phyloP scores from a whole-genome alignment of 371 early-diverging fungal genomes.

The Rhizomucor pusillus region DNA sequence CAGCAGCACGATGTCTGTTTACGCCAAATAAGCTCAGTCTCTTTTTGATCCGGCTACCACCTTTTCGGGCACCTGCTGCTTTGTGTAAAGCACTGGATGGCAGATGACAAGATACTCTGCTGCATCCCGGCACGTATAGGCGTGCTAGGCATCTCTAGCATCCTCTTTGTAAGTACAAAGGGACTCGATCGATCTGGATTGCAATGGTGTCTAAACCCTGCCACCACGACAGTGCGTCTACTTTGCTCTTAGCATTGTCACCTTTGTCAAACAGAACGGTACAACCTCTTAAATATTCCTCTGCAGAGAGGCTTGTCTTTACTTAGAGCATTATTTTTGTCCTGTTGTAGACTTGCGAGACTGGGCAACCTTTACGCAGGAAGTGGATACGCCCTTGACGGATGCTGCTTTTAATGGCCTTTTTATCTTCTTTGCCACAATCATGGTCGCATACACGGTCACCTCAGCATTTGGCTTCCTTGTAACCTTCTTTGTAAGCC shows the following conservation, averaged over 20 bases:
- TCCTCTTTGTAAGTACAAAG: slow-evolving; percentile 19
- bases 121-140: slow-evolving; percentile 27
- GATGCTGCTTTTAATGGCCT: slow-evolving; percentile 23
- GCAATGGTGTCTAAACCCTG: not conserved
- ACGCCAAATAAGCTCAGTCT: too few relatives aligned
- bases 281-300: not conserved
- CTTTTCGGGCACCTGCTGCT: too few relatives aligned
- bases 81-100: too few relatives aligned
- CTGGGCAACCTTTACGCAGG: slow-evolving; percentile 23
- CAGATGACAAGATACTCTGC: slow-evolving; percentile 20
- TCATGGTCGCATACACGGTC: slow-evolving; percentile 19
- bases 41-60: too few relatives aligned
- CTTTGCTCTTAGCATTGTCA: slow-evolving; percentile 9
- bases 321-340: not conserved
- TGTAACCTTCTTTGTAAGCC: slow-evolving; percentile 19
- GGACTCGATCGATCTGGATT: not conserved
- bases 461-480: slow-evolving; percentile 19
- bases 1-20: too few relatives aligned
- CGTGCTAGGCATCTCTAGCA: slow-evolving; percentile 18
- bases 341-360: slow-evolving; percentile 14
- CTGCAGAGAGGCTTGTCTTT: not conserved
- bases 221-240: slow-evolving; percentile 9
- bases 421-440: slow-evolving; percentile 16
- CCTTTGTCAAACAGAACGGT: slow-evolving; percentile 20
- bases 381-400: slow-evolving; percentile 23